Evolutionary conservation across 1,284 basidiomycete species (phyloP), one percentile per base, ranked within the genome.

Genomic region (Ganoderma lucidum): DNA sequence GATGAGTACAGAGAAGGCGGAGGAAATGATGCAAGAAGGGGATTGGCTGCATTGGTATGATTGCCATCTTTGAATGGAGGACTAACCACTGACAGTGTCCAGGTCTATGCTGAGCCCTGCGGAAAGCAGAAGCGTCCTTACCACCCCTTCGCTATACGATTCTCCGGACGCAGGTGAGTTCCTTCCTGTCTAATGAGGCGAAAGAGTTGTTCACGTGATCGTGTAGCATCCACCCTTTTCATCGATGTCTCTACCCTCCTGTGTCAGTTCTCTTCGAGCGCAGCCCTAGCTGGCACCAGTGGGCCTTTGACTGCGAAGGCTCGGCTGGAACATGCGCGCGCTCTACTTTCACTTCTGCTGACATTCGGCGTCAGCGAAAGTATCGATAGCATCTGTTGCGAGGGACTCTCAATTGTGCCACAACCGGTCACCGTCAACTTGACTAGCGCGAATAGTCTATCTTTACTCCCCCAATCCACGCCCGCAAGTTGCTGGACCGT

Each of bases 1-100:
- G 0, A 94, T 95, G 83, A 87, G 86, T 3, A 77, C 85, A 2
- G 92, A 93, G 55, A 96, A 94, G 75, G 94, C 92, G 0, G 86
- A 90, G 63, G 94, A 95, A 63, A 84, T 96, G 69, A 76, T 97
- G 3, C 80, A 79, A 1, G 86, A 92, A 70, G 90, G 90, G 1
- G 87, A 85, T 0, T 97, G 95, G 96, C 81, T 81, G 17, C 86
- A 90, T 67, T 79, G 93, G 94, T 93, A 75, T 73, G 68, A n/a
- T 2, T 19, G 14, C 14, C 6, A 4, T 32, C 6, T 19, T 17
- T n/a, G 19, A 56, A n/a, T n/a, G 17, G 5, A 35, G 9, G 23
- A 23, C 2, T 15, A 19, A 19, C 10, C 19, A 32, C 37, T 55
- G 23, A 30, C 32, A 15, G 5, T 4, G 35, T n/a, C 28, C 35